Evolutionary conservation across 2,329 filamentous ascomycete genomes (phyloP), one percentile per base, ranked within the genome.

Genomic region (Beauveria rudraprayagi): DNA sequence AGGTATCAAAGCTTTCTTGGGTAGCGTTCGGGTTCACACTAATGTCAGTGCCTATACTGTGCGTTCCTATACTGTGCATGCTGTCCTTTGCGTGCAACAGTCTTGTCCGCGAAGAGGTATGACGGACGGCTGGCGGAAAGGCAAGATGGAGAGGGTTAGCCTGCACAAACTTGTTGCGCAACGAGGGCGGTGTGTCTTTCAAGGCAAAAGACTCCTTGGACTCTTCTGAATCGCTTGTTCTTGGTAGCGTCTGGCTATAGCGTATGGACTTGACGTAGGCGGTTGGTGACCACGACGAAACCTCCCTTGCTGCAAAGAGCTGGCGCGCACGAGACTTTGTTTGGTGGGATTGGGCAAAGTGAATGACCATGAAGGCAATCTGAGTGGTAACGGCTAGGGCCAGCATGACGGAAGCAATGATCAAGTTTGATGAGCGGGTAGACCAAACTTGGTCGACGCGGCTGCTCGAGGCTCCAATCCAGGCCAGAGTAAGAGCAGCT

Each of bases 1-100:
- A 91, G 2, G 82, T 85, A 67, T 91, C 88, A 67, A 91, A 91
- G 1, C 83, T 83, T 63, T 89, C 86, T n/a, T 83, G 81, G 16
- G 70, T 67, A 41, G 73, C 74, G 43, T 72, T 72, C 17, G 70
- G 70, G 51, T 73, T 71, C 8, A 68, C 63, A 46, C 67, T 71
- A 0, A 80, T 81, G 6, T 83, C 80, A 10, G 81, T 69, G 0
- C 84, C 86, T 7, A 73, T 66, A 3, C 77, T 71, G 8, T 48
- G 58, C 26, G 28, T 69, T 1, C 84, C 86, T 7, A 73, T 66
- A 3, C 77, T 71, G 11, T 48, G 58, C 26, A 74, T 73, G 24
- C 73, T 76, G 57, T 78, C 75, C 61, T 70, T 74, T 6, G 69
- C 66, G 16, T 77, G 73, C 2, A 87, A 71, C 40, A 88, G 73